These are phyloP conservation scores for Ustilago hordei DNA, from an alignment of 1,284 basidiomycete genomes.

Conservation along the genomic window DNA sequence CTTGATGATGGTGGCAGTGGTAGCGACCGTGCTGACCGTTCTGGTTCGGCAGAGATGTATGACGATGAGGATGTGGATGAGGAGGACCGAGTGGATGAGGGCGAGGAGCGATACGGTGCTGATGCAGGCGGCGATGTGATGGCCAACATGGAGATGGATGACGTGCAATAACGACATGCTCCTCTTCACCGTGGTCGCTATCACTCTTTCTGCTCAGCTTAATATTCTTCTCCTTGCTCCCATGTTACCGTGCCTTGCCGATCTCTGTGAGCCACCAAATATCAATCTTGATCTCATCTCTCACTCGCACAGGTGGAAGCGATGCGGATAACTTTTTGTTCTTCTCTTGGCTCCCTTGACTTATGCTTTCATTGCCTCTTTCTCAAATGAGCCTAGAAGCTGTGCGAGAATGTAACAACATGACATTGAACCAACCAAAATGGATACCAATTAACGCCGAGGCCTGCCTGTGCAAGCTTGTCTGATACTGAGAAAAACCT, in stretches of 20 bases:
- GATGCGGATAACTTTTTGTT: background rate
- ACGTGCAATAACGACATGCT: conserved; percentile 40
- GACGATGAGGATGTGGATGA: conserved; percentile 65
- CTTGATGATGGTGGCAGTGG: conserved; percentile 44
- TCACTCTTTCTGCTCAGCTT: background rate
- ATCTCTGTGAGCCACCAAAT: background rate
- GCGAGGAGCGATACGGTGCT: conserved; percentile 66
- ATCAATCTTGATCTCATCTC: background rate
- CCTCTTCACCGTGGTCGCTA: background rate
- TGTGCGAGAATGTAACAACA: conserved; percentile 1
- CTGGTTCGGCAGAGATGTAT: conserved; percentile 57
- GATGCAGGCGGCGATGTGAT: conserved; percentile 64
- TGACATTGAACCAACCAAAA: background rate
- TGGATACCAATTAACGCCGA: background rate
- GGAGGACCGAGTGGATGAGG: conserved; percentile 39
- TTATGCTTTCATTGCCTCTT: background rate
- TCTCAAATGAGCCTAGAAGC: background rate
- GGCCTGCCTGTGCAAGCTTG: background rate
- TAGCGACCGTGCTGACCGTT: conserved; percentile 45
- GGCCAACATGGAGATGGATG: conserved; percentile 69
- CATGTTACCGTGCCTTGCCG: background rate
- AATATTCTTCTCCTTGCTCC: background rate
- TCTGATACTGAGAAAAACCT: background rate
- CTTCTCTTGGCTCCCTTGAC: background rate
- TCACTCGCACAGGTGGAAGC: background rate